Base-by-base conservation (phyloP, 2,329 filamentous ascomycete genomes). In the Fusarium solani-melongenae region DNA sequence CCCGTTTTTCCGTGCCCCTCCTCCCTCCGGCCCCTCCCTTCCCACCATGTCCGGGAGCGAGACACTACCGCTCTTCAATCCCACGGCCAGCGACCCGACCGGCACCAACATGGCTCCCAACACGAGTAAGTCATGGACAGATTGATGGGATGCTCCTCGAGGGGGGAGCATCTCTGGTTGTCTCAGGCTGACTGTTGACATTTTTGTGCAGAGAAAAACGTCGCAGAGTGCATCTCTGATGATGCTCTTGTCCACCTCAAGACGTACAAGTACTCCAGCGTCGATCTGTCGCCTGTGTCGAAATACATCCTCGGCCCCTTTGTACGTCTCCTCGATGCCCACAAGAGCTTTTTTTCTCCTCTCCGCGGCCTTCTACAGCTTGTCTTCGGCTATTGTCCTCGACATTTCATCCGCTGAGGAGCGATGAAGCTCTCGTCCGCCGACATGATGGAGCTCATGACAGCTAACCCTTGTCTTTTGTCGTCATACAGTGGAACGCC, bases 211-310 rank as follows among this genome's bases (percentile, higher is more conserved):
- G 83, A 78, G 67, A 79, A 84, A 83, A 91, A 91, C 62, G 88
- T 86, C 66, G 90, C 91, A 77, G 91, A 92, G 83, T 93, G 92
- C 83, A 86, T 98, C 76, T 97, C 95, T 31, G 94, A 98, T 79
- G 95, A 98, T 79, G 94, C 94, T 63, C 90, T 99, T 76, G 88
- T 93, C 69, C 95, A 98, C 82, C 92, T 99, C 78, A 96, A 95
- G 84, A 92, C 92, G 69, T 99, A 99, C 91, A 97, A 98, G 82
- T 99, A 99, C 84, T 97, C 95, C 77, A 94, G 93, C 79, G 95
- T 99, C 83, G 96, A 99, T 87, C 96, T 98, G 84, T 98, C 95
- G 59, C 92, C 93, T 71, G 91, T 98, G 68, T 98, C 96, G 66
- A 90, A 95, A 83, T 97, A 98, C 84, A 94, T 99, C 81, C 89